Evolutionary conservation across 208 protist genomes (phyloP), one percentile per base, ranked within the genome.

Genomic region (Crithidia acanthocephali): DNA sequence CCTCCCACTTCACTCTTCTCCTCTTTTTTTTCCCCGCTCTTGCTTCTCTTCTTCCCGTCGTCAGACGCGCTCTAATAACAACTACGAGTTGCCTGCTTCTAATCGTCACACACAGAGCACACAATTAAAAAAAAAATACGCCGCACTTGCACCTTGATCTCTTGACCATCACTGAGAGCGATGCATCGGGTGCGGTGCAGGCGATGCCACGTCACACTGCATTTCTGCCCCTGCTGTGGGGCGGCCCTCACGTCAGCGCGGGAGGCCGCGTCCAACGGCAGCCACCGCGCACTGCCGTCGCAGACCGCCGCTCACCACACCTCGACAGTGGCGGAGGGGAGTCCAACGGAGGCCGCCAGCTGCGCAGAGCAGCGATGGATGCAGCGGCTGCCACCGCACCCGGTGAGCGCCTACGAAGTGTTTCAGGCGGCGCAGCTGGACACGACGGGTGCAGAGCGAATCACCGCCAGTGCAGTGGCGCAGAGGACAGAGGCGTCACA

Each of bases 141-240:
- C n/a, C n/a, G n/a, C n/a, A n/a, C n/a, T n/a, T n/a, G n/a, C n/a
- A n/a, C n/a, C n/a, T n/a, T n/a, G n/a, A n/a, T n/a, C n/a, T n/a
- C n/a, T n/a, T n/a, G n/a, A 2, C 44, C 53, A 35, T 63, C 45
- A 57, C 10, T 20, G 28, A 13, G 9, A 2, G 27, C 20, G 13
- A 35, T 69, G 50, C 15, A 27, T 20, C 25, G 16, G 8, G 22
- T 53, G 64, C 63, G 55, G 27, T 74, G 62, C 42, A 51, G 59
- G 11, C 27, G 27, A 0, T 86, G 81, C 42, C 60, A 63, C 33
- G 56, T 27, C 61, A 58, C 52, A 3, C 15, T 74, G 1, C 56
- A 37, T 2, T 83, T 62, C 52, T 86, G 81, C 33, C 74, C 81
- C 5, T 81, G 70, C 67, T 86, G 81, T 23, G 79, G 79, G 28